phyloP scores from a whole-genome alignment of 2,329 filamentous ascomycete genomes.

The Arthroderma sp. region DNA sequence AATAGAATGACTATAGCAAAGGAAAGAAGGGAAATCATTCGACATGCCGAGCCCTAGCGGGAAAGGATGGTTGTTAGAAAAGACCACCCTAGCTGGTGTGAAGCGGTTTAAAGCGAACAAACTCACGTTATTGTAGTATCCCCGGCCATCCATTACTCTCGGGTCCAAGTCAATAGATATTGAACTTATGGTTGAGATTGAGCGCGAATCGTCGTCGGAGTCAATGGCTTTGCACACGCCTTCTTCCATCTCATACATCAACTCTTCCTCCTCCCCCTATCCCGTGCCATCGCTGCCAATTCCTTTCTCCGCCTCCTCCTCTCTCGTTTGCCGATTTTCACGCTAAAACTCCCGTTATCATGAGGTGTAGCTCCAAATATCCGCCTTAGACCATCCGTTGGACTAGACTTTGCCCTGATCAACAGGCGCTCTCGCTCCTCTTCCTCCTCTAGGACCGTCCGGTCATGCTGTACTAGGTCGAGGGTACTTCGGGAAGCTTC shows the following conservation, averaged over 20 bases:
- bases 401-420: conserved; percentile 20
- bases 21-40: conserved; percentile 31
- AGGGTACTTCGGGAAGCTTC: conserved; percentile 54
- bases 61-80: not conserved
- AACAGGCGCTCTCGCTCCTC: conserved; percentile 46
- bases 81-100: no score
- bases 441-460: conserved; percentile 61
- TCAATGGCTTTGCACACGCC: conserved; percentile 45
- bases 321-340: conserved; percentile 40
- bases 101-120: not conserved
- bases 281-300: conserved; percentile 12
- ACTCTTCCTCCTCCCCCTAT: conserved; percentile 51
- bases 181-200: conserved; percentile 38
- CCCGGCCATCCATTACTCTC: conserved; percentile 23
- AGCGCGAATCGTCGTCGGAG: conserved; percentile 48
- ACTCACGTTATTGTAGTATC: conserved; percentile 15
- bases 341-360: conserved; percentile 32
- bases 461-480: conserved; percentile 58
- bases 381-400: conserved; percentile 27
- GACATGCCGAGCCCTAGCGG: conserved; percentile 15
- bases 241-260: conserved; percentile 88
- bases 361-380: conserved; percentile 29
- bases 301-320: conserved; percentile 40
- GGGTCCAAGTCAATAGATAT: conserved; percentile 42
- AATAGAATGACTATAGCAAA: conserved; percentile 42